phyloP scores from a whole-genome alignment of 768 basidiomycete genomes.

The Amanita rubescens region DNA sequence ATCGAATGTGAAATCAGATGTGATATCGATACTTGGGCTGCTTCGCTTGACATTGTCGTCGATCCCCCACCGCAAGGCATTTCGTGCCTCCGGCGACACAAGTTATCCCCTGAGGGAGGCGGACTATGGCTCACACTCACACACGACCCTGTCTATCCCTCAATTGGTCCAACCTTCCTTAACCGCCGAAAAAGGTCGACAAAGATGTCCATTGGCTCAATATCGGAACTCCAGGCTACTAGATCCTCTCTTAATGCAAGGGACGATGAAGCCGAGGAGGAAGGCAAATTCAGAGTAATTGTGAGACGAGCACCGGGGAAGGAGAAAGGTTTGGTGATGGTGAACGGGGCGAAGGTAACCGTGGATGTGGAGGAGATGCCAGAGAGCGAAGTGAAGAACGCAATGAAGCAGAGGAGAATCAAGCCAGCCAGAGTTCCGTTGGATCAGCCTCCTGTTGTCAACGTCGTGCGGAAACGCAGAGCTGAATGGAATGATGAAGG shows the following conservation, averaged over 20 bases:
- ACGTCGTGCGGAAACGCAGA: conserved; percentile 58
- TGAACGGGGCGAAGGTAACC: conserved; percentile 79
- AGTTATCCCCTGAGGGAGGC: conserved; percentile 79
- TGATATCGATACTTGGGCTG: conserved; percentile 85
- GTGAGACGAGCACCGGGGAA: conserved; percentile 70
- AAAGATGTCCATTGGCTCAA: not conserved
- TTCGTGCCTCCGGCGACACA: conserved; percentile 79
- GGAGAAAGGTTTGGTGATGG: conserved; percentile 78
- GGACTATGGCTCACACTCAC: conserved; percentile 91
- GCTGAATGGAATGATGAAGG: conserved; percentile 64
- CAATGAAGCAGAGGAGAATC: conserved; percentile 78
- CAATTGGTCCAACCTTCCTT: conserved; percentile 36
- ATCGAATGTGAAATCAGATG: conserved; percentile 90
- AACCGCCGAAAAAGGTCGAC: not conserved
- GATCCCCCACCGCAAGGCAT: conserved; percentile 88
- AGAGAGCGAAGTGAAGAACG: conserved; percentile 76
- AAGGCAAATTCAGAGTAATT: conserved; percentile 32
- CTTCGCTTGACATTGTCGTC: conserved; percentile 78
- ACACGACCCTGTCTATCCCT: conserved; percentile 71
- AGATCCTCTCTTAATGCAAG: not conserved
- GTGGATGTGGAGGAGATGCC: conserved; percentile 88
- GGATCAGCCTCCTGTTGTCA: conserved; percentile 84
- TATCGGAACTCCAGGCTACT: not conserved
- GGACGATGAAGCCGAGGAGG: conserved; percentile 1
- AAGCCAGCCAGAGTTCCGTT: conserved; percentile 84